Base-by-base conservation (phyloP, 2,329 filamentous ascomycete genomes). In the Phyllosticta capitalensis region DNA sequence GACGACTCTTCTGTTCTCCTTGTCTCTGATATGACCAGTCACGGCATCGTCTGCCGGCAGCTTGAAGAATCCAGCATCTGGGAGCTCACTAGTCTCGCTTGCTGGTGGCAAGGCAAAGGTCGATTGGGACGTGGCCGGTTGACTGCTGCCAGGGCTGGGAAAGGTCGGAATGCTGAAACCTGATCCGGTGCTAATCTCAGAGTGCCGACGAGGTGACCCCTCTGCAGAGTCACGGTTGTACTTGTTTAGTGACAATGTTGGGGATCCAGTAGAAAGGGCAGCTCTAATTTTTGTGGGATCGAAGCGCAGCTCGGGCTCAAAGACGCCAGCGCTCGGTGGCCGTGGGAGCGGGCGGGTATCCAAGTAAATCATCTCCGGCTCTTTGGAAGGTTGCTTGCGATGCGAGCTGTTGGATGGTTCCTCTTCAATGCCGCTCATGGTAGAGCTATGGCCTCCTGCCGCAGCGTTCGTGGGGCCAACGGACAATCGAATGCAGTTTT, bases 401-500 rank as follows among this genome's bases (percentile, higher is more conserved):
- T 55, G 24, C 55, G 57, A 19, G 21, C 24, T 5, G 52, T 33
- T 10, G n/a, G 30, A 38, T 1, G 70, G 65, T 50, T 75, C 71
- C 61, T 77, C 74, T 50, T 69, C 64, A n/a, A 75, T 73, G 14
- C 68, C 70, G 14, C 71, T 65, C 64, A 74, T 72, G 12, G 64
- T 51, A 7, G 69, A 38, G 30, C 30, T 38, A 14, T 38, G 30
- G 17, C 30, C 30, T 14, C 30, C 30, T 12, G 73, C 73, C 0
- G 74, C 74, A 20, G 77, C 65, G 10, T 76, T 69, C 2, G 74
- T 75, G 10, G 75, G 75, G 6, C 70, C 71, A 2, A 78, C 64
- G 1, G 74, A 77, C 21, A 78, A 75, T 3, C 76, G 71, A 12
- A 79, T 76, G 60, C 74, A 76, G 51, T 76, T 77, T 61, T 76